Evolutionary conservation across 495 filamentous ascomycete genomes (phyloP).

Genomic region (Stereocaulon alpinum): DNA sequence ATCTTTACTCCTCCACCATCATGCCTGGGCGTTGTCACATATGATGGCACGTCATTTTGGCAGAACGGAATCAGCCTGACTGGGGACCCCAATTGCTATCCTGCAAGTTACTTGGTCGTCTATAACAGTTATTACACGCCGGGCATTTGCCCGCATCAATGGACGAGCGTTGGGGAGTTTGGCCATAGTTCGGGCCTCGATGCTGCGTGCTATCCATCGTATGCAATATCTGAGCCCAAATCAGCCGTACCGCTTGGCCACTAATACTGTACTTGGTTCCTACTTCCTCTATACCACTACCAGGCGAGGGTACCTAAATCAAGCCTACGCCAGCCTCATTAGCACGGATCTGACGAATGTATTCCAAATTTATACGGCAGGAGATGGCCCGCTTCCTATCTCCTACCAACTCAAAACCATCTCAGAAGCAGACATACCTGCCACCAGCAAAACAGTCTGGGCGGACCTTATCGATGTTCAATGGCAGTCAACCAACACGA

Average conservation of each 20-base stretch:
- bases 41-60: conserved; percentile 16
- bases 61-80: conserved; percentile 16
- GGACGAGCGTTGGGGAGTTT: conserved; percentile 11
- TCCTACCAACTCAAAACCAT: conserved; percentile 6
- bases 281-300: conserved; percentile 7
- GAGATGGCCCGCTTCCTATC: conserved; percentile 6
- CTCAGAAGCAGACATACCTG: neutral
- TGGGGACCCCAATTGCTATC: conserved; percentile 16
- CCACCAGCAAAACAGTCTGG: conserved; percentile 12
- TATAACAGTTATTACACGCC: conserved; percentile 14
- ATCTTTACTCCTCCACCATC: conserved; percentile 16
- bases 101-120: conserved; percentile 9
- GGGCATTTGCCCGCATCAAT: conserved; percentile 13
- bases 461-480: conserved; percentile 15
- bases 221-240: neutral
- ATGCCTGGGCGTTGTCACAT: conserved; percentile 12
- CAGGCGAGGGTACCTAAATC: neutral
- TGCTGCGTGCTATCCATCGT: conserved; percentile 14
- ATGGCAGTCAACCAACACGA: conserved; percentile 9
- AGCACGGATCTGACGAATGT: conserved; percentile 11
- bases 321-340: conserved; percentile 12
- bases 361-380: conserved; percentile 3
- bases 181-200: neutral
- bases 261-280: neutral
- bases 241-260: neutral